A percentile compares a stretch with the other conserved stretches of the same genome.
phyloP scores from a whole-genome alignment of 2,329 filamentous ascomycete genomes.

The Monilinia laxa region DNA sequence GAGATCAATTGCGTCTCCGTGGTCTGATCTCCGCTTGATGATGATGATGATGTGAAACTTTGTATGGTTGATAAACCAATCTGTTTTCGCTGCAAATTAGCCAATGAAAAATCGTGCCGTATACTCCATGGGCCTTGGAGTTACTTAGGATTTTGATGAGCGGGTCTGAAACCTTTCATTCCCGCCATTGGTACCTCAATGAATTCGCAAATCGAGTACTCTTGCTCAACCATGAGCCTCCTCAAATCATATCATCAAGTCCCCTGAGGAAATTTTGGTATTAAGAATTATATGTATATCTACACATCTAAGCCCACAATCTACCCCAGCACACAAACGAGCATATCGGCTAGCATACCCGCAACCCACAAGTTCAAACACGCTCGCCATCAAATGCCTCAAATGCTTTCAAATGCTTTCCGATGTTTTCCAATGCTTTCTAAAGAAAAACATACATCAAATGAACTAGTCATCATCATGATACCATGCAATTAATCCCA shows the following conservation, averaged over 20 bases:
- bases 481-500: slow-evolving; percentile 4
- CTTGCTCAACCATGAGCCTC: neutral
- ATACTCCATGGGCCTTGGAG: too few species aligned
- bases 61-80: too few species aligned
- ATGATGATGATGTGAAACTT: too few species aligned
- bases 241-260: neutral
- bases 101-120: too few species aligned
- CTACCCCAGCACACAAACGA: neutral
- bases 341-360: too few species aligned
- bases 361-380: neutral
- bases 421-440: neutral
- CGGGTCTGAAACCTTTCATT: too few species aligned
- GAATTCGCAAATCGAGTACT: neutral
- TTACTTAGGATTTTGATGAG: too few species aligned
- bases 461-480: neutral
- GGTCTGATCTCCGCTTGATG: too few species aligned
- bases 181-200: too few species aligned
- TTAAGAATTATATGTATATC: neutral
- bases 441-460: neutral
- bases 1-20: too few species aligned
- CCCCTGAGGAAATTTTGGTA: neutral
- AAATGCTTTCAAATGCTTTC: neutral
- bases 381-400: neutral
- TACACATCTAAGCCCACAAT: neutral
- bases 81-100: too few species aligned